A percentile compares a stretch with the other conserved stretches of the same genome.
Evolutionary conservation across 2,329 filamentous ascomycete species (phyloP).

Genomic region (Bretziella fagacearum): DNA sequence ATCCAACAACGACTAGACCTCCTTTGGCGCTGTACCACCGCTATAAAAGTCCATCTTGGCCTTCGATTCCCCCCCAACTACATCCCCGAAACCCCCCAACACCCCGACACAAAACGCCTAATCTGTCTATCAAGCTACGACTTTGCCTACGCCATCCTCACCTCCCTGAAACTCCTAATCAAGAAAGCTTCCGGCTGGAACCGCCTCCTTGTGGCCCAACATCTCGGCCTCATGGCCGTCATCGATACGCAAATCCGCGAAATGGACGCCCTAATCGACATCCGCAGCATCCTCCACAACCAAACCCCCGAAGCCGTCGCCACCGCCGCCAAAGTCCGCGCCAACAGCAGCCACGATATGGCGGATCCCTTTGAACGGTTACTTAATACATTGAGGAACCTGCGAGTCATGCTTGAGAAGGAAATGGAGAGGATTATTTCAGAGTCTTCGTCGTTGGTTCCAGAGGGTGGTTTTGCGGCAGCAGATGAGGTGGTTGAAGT

Average conservation of each 20-base stretch:
- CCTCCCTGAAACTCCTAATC: slow-evolving; percentile 30
- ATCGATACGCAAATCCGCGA: slow-evolving; percentile 21
- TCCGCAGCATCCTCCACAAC: slow-evolving; percentile 15
- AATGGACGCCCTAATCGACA: slow-evolving; percentile 19
- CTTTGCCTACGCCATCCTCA: slow-evolving; percentile 30
- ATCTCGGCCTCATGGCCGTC: slow-evolving; percentile 23
- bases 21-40: slow-evolving; percentile 28
- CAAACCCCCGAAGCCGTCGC: no score
- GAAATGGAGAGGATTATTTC: slow-evolving; percentile 12
- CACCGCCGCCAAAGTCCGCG: neutral
- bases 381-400: slow-evolving; percentile 11
- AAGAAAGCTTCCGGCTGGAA: slow-evolving; percentile 32
- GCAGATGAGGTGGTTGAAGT: neutral
- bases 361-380: slow-evolving; percentile 15
- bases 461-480: neutral
- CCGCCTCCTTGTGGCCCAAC: slow-evolving; percentile 21
- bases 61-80: slow-evolving; percentile 20
- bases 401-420: slow-evolving; percentile 11
- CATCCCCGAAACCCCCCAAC: slow-evolving; percentile 18
- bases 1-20: slow-evolving; percentile 26
- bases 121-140: slow-evolving; percentile 30
- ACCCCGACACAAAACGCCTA: slow-evolving; percentile 22
- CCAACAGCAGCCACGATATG: neutral
- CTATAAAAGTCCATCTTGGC: slow-evolving; percentile 26
- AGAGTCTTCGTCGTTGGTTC: no score